Base-by-base conservation (phyloP, 164 flowering plant species). In the Taxillus chinensis region DNA sequence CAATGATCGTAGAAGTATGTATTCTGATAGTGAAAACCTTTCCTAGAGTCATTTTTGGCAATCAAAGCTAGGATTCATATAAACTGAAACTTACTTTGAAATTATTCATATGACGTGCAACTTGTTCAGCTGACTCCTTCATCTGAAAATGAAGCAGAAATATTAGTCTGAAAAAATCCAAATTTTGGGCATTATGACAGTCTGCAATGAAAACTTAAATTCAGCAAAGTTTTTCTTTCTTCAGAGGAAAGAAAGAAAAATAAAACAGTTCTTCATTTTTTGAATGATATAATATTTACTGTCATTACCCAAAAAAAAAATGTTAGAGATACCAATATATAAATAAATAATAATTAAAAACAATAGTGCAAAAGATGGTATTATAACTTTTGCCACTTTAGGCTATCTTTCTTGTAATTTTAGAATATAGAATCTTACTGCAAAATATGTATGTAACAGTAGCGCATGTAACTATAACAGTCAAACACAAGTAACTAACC, bases 51-150 rank as follows among this genome's bases (percentile, higher is more conserved):
- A 27, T 27, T 27, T 27, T 27, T 27, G 27, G 27, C 27, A 27
- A 27, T 27, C 27, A 27, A 27, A 27, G 27, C 27, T 27, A 27
- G 27, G 27, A 27, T 27, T 6, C 46, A 48, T 11, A 11, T 11
- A 48, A 8, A 8, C 12, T 2, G 5, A 27, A 7, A 7, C 16
- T 17, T 54, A 88, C 91, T 86, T 77, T 76, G 61, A 77, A 80
- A 41, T 67, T 68, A 45, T 73, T 67, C 55, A 64, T 67, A 61
- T 63, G 67, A 60, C 51, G 7, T 72, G 73, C 78, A 67, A 79
- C 45, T 68, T 74, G 78, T 72, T 82, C 73, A 46, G 83, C 49
- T 43, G 75, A 72, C 66, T 76, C 67, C 74, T 77, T 71, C 65
- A 80, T 67, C 92, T 88, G 84, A 61, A 64, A 68, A 4, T 13